Conservation (phyloP, 2,329 filamentous ascomycete species). For the Dendryphion nanum region DNA sequence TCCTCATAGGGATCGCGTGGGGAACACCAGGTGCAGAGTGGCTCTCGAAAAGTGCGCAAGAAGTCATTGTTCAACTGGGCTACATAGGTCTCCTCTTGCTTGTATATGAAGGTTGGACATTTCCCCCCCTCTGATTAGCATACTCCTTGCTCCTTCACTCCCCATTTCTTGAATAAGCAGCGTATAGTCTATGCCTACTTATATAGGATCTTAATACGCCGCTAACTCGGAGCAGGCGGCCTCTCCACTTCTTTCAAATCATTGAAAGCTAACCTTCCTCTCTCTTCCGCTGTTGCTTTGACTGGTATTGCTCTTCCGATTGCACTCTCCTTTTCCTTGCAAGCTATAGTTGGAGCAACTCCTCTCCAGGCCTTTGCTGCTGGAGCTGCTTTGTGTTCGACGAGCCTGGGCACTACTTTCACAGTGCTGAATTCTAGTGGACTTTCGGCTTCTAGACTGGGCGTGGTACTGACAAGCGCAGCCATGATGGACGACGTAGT, state of each 20-base stretch:
- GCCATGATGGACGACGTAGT: conserved; percentile 83
- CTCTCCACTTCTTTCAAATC: conserved; percentile 55
- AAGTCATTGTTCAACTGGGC: conserved; percentile 62
- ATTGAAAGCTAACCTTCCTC: conserved; percentile 58
- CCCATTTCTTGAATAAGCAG: conserved; percentile 5
- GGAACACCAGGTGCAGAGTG: conserved; percentile 64
- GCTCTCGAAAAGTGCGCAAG: conserved; percentile 54
- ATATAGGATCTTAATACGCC: no score
- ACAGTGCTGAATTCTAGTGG: conserved; percentile 62
- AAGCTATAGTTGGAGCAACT: conserved; percentile 49
- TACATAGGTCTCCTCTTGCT: conserved; percentile 72
- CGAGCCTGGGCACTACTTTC: conserved; percentile 70
- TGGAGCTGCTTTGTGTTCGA: conserved; percentile 71
- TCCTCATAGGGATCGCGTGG: conserved; percentile 69
- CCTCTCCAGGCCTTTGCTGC: conserved; percentile 67
- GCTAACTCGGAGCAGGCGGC: conserved; percentile 49
- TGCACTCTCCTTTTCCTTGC: conserved; percentile 62
- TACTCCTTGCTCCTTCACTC: neutral
- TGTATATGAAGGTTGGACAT: conserved; percentile 67
- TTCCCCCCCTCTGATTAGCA: no score
- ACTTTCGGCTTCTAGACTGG: conserved; percentile 56
- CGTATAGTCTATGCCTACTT: no score
- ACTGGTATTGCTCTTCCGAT: conserved; percentile 67
- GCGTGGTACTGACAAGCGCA: conserved; percentile 64
- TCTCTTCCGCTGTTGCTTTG: conserved; percentile 62